A percentile compares a stretch with the other conserved stretches of the same genome.
Evolutionary conservation across 495 filamentous ascomycete species (phyloP).

Genomic region (Aspergillus carlsbadensis): DNA sequence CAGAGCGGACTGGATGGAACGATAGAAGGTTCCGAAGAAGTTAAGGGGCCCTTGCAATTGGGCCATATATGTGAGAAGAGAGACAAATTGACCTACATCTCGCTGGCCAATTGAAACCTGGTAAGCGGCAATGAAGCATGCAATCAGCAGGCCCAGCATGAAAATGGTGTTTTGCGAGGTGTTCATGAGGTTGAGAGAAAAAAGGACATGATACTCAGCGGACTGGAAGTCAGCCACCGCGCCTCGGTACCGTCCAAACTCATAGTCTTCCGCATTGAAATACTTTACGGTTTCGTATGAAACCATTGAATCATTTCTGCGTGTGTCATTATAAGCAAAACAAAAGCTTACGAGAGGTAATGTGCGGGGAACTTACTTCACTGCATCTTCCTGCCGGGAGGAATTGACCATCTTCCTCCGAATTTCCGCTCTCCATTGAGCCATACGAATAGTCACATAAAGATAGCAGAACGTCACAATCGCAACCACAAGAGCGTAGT

Average conservation of each 20-base stretch:
- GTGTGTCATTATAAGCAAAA: constrained; percentile 28
- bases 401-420: constrained; percentile 92
- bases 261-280: constrained; percentile 94
- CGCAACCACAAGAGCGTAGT: constrained; percentile 88
- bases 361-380: constrained; percentile 54
- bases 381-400: constrained; percentile 89
- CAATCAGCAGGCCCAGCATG: constrained; percentile 80
- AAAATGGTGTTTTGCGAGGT: constrained; percentile 92
- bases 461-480: constrained; percentile 96
- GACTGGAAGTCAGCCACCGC: constrained; percentile 81
- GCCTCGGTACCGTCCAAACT: constrained; percentile 79
- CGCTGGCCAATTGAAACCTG: constrained; percentile 75
- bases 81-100: constrained; percentile 75
- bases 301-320: constrained; percentile 89
- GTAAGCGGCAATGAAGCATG: constrained; percentile 83
- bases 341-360: constrained; percentile 27
- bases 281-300: constrained; percentile 99
- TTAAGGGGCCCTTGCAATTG: constrained; percentile 92
- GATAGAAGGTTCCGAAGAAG: constrained; percentile 97
- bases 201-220: constrained; percentile 83
- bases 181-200: constrained; percentile 90
- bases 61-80: constrained; percentile 82
- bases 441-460: constrained; percentile 93
- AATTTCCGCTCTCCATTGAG: constrained; percentile 87
- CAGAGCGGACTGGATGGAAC: constrained; percentile 92